Base-by-base conservation (phyloP, 192 early-diverging fungal genomes). In the Allomyces macrogynus region DNA sequence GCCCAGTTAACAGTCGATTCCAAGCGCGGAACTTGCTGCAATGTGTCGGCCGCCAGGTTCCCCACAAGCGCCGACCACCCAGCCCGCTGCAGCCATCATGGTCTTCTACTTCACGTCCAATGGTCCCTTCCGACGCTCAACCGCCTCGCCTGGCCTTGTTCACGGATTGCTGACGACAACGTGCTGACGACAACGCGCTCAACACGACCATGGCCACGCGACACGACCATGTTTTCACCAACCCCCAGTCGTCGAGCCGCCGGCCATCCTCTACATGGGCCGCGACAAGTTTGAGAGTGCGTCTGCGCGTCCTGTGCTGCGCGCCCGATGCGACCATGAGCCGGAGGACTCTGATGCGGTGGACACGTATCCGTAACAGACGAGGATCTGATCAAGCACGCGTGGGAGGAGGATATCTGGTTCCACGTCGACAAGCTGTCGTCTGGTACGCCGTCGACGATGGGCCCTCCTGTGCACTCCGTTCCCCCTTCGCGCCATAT, bases 261-360 rank as follows among this genome's bases (percentile, higher is more conserved):
- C 90, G 4, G 88, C 85, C 25, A 72, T 74, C 24, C 85, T 99
- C 43, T 99, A 95, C 71, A 94, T 99, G 92, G 95, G 95, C 67
- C 95, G 90, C 72, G 93, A 99, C 78, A 97, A 95, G 75, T 93
- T 84, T 72, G 95, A 99, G 75, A 99, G 84, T 85, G 75, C 71
- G 75, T 42, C 63, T 12, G 8, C 32, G 32, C 23, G 10, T 3
- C 24, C 57, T 57, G 27, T 27, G 49, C 20, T 62, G 22, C 18
- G 7, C 49, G 18, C 25, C 24, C 26, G 26, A 27, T 26, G 26
- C 20, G 60, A n/a, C 16, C 43, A 10, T 32, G 10, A 70, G 24
- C 43, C 24, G 42, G 27, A 61, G 42, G 27, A 61, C 18, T 7
- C 14, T 20, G 8, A 44, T 64, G 18, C n/a, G 32, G 63, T 18